phyloP scores from a whole-genome alignment of 306 rosid species.

The Betula pendula region DNA sequence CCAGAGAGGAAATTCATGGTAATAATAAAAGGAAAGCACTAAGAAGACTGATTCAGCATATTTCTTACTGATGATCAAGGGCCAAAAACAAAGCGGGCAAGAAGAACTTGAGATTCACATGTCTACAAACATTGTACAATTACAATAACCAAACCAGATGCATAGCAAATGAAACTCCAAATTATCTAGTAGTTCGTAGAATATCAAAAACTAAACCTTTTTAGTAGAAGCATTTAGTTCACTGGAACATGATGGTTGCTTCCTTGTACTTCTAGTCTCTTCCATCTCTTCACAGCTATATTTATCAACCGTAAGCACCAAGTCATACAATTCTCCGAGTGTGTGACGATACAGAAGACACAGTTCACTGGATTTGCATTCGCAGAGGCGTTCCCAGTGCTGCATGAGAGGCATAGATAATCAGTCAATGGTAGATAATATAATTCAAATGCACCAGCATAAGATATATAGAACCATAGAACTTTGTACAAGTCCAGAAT shows the following conservation, averaged over 20 bases:
- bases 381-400: constrained; percentile 95
- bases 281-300: constrained; percentile 51
- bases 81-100: neutral
- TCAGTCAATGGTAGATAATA: constrained; percentile 28
- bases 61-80: neutral
- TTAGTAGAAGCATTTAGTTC: constrained; percentile 57
- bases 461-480: constrained; percentile 16
- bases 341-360: constrained; percentile 84
- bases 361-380: constrained; percentile 71
- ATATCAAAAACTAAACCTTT: constrained; percentile 52
- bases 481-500: constrained; percentile 14
- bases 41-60: neutral
- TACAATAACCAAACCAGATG: neutral
- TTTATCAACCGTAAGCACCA: constrained; percentile 59
- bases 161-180: neutral
- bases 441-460: neutral
- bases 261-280: constrained; percentile 45
- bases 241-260: constrained; percentile 45
- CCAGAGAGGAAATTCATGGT: neutral
- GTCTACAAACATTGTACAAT: neutral
- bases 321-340: constrained; percentile 73
- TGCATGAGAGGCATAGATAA: constrained; percentile 42
- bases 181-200: neutral
- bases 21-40: neutral
- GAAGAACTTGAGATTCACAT: neutral